Evolutionary conservation across 305 asterid species (phyloP).

Genomic region (Stenogyne calaminthoides): DNA sequence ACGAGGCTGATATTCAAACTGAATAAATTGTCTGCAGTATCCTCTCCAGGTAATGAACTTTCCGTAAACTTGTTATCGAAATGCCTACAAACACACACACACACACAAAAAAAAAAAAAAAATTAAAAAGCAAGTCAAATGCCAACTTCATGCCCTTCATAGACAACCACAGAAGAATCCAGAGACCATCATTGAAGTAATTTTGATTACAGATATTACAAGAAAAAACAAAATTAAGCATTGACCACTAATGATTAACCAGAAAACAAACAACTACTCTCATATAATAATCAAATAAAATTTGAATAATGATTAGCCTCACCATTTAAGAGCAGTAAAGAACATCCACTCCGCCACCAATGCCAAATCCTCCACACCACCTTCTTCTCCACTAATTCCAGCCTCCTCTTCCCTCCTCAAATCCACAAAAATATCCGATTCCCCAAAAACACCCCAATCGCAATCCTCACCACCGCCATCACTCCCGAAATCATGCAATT

Average conservation of each 20-base stretch:
- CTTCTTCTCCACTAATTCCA: slow-evolving; percentile 41
- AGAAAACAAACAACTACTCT: background rate
- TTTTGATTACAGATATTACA: slow-evolving; percentile 11
- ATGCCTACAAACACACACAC: slow-evolving; percentile 50
- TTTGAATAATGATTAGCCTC: slow-evolving; percentile 19
- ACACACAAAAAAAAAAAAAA: slow-evolving; percentile 25
- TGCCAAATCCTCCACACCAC: slow-evolving; percentile 46
- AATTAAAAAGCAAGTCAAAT: slow-evolving; percentile 18
- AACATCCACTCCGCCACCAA: slow-evolving; percentile 88
- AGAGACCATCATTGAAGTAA: slow-evolving; percentile 10
- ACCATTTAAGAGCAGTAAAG: slow-evolving; percentile 73
- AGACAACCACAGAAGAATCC: slow-evolving; percentile 16
- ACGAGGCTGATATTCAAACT: slow-evolving; percentile 59
- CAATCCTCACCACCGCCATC: slow-evolving; percentile 23
- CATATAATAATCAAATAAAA: background rate
- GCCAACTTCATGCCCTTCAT: slow-evolving; percentile 18
- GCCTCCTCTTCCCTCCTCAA: slow-evolving; percentile 53
- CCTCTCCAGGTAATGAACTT: slow-evolving; percentile 39
- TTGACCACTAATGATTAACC: slow-evolving; percentile 1
- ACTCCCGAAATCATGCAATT: slow-evolving; percentile 28
- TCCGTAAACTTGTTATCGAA: slow-evolving; percentile 48
- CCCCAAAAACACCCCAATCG: slow-evolving; percentile 36
- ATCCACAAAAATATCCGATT: slow-evolving; percentile 53
- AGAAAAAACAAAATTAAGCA: slow-evolving; percentile 17
- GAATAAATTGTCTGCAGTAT: slow-evolving; percentile 49